Base-by-base conservation (phyloP, 345 rosid species). In the Gossypium turneri region DNA sequence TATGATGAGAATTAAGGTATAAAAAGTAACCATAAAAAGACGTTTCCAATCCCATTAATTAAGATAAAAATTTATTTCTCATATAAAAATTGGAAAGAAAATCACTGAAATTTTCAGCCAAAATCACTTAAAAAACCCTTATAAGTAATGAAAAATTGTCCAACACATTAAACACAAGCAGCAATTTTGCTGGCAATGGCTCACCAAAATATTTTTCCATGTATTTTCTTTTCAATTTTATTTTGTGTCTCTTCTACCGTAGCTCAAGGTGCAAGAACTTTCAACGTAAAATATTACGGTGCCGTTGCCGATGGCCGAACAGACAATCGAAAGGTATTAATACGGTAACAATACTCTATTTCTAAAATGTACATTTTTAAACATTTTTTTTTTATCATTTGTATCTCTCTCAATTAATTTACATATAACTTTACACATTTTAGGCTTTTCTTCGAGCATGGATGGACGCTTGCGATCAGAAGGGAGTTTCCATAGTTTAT, bases 401-500 rank as follows among this genome's bases (percentile, higher is more conserved):
- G 1, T 8, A 1, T n/a, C 3, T 58, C 16, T 22, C 29, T 58
- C 7, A 2, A 3, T 48, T n/a, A 17, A n/a, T 47, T 12, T 47
- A 7, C 16, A 19, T 27, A 2, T 69, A 6, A 34, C 7, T 1
- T 34, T 5, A 34, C 7, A 5, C 41, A 34, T 34, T 27, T 64
- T 38, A 71, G 74, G 74, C 74, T n/a, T 71, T 71, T 55, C 7
- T 55, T 5, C 2, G 12, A 20, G 74, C 64, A 56, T 71, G 74
- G 74, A 38, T 5, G 0, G 74, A 71, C 4, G 74, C 74, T 17
- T 71, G 74, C 52, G 38, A n/a, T 3, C 17, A 5, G 9, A 10
- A 34, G 1, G 64, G 38, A 20, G 6, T 1, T 12, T 57, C 74
- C 0, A 10, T 25, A 11, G 4, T 71, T 5, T 55, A 71, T 12